Conservation (phyloP, 768 basidiomycete genomes). For the Phanerochaete carnosa region DNA sequence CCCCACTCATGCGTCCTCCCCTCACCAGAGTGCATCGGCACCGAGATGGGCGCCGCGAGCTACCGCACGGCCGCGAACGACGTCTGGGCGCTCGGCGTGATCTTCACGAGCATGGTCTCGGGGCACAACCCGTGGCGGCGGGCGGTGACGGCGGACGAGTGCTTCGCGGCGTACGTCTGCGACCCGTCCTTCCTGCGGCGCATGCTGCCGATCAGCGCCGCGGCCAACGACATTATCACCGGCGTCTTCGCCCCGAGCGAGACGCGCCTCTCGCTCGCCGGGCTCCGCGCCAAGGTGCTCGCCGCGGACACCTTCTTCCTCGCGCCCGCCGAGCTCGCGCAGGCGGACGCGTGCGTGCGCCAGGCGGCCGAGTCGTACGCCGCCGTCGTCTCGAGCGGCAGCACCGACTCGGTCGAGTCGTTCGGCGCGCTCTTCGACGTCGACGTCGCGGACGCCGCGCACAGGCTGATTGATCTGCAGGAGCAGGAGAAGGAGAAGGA, state of each 20-base stretch:
- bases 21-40: conserved; percentile 20
- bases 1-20: neutral
- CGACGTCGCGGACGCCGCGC: neutral
- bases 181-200: conserved; percentile 71
- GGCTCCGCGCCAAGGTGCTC: conserved; percentile 52
- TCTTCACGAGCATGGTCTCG: conserved; percentile 77
- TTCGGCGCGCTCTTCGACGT: neutral
- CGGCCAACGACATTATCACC: conserved; percentile 26
- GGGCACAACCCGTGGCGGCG: conserved; percentile 96
- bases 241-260: conserved; percentile 26
- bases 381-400: neutral
- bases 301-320: conserved; percentile 53
- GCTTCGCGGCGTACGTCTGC: conserved; percentile 79
- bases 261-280: conserved; percentile 24
- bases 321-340: conserved; percentile 12
- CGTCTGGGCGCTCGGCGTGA: conserved; percentile 25
- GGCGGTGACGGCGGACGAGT: conserved; percentile 73
- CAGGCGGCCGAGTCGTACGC: conserved; percentile 16
- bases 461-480: neutral
- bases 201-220: conserved; percentile 30
- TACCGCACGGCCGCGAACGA: conserved; percentile 15
- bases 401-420: neutral
- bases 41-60: neutral
- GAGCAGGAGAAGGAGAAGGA: neutral
- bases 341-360: conserved; percentile 9